These are phyloP conservation scores for Conringia planisiliqua DNA, from an alignment of 345 rosid genomes.

Conservation along the genomic window DNA sequence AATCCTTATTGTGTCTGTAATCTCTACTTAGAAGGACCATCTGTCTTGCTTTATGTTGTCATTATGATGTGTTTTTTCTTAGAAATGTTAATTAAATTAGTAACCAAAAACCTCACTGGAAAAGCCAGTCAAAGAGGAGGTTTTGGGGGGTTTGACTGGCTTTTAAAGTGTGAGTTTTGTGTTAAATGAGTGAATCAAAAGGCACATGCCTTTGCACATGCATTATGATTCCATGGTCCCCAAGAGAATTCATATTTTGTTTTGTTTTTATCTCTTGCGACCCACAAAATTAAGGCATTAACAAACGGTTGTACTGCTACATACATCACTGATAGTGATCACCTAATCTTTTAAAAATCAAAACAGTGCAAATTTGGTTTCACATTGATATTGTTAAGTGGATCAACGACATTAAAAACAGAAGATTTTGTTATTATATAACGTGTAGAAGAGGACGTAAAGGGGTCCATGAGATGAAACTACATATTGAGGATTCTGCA, in stretches of 20 bases:
- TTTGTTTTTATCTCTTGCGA: neutral
- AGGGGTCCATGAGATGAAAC: conserved; percentile 29
- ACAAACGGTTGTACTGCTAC: conserved; percentile 13
- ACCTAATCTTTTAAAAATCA: conserved; percentile 2
- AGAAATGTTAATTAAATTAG: neutral
- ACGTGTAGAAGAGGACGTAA: conserved; percentile 25
- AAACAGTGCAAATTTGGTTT: conserved; percentile 31
- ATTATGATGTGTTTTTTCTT: conserved; percentile 17
- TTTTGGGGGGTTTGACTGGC: conserved; percentile 23
- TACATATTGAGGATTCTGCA: conserved; percentile 21
- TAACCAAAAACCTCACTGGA: neutral
- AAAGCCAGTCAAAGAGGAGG: conserved; percentile 29
- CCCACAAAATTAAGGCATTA: conserved; percentile 25
- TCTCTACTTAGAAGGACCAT: neutral
- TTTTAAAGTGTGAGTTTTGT: conserved; percentile 20
- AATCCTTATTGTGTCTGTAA: neutral
- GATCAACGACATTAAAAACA: conserved; percentile 14
- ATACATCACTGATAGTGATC: conserved; percentile 7
- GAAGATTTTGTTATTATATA: conserved; percentile 16
- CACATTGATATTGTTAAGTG: conserved; percentile 4
- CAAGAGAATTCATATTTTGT: neutral
- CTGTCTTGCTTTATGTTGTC: conserved; percentile 7
- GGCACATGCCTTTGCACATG: conserved; percentile 41
- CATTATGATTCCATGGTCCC: conserved; percentile 39
- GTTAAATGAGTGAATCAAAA: conserved; percentile 33